phyloP scores from a whole-genome alignment of 2,329 filamentous ascomycete genomes.

The Botrytis cinerea region DNA sequence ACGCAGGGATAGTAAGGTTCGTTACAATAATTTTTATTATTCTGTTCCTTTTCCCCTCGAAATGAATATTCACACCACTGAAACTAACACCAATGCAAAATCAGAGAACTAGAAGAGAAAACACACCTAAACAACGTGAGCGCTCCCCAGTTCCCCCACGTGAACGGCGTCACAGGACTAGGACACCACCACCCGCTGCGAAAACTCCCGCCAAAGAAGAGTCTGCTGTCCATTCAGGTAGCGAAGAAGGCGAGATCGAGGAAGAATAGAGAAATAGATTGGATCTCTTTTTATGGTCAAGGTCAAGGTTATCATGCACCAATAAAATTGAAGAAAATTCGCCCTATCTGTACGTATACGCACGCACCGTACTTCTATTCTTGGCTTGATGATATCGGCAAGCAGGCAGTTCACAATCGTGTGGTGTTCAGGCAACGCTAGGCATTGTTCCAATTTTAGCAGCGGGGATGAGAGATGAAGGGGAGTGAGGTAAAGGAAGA shows the following conservation, averaged over 20 bases:
- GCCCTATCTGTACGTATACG: constrained; percentile 43
- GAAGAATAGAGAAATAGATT: constrained; percentile 56
- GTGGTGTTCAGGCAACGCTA: not conserved
- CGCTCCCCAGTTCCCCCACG: constrained; percentile 56
- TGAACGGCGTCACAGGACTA: constrained; percentile 58
- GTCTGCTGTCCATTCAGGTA: constrained; percentile 64
- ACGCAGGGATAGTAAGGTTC: constrained; percentile 61
- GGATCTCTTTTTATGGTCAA: constrained; percentile 9
- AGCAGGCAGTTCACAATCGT: constrained; percentile 30
- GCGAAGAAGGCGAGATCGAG: constrained; percentile 97
- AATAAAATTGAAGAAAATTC: constrained; percentile 11
- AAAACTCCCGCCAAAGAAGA: constrained; percentile 46
- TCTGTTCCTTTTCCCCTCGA: not conserved
- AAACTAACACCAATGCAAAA: constrained; percentile 26
- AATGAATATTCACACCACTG: not conserved
- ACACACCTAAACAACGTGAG: constrained; percentile 53
- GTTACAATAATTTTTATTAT: constrained; percentile 9
- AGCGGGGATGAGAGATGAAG: not conserved
- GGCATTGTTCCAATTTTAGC: not conserved
- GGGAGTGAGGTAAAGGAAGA: not conserved
- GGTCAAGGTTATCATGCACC: not conserved
- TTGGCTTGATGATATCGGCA: constrained; percentile 41
- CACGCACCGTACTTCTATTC: constrained; percentile 34
- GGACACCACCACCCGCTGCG: constrained; percentile 53
- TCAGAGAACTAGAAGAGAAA: constrained; percentile 61